Evolutionary conservation across 305 asterid genomes (phyloP).

Genomic region (Fraxinus sp.): DNA sequence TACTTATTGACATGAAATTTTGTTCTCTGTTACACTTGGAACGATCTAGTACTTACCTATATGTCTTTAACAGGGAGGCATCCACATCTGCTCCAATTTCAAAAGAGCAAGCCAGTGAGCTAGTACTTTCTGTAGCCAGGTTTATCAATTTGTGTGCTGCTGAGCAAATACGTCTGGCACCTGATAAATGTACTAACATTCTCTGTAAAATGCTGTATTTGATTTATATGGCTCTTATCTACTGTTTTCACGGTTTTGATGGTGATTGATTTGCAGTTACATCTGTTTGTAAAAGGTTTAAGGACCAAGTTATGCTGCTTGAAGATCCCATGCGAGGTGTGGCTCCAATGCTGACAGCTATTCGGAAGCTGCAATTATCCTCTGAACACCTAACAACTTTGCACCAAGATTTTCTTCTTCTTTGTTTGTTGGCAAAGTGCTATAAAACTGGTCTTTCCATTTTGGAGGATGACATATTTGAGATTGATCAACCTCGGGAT

Average conservation of each 20-base stretch:
- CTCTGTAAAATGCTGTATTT: conserved; percentile 15
- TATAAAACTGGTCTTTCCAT: conserved; percentile 73
- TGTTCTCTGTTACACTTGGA: background rate
- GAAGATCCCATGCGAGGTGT: conserved; percentile 88
- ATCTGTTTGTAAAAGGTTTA: conserved; percentile 74
- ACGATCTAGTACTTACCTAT: background rate
- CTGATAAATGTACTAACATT: conserved; percentile 64
- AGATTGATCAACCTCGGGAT: conserved; percentile 88
- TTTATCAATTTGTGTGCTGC: conserved; percentile 64
- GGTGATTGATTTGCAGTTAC: conserved; percentile 55
- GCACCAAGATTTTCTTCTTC: conserved; percentile 84
- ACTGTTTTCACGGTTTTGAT: conserved; percentile 25
- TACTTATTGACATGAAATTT: background rate
- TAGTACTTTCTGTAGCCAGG: conserved; percentile 53
- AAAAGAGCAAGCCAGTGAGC: conserved; percentile 59
- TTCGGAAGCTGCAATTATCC: conserved; percentile 69
- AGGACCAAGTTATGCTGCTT: conserved; percentile 66
- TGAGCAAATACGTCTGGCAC: conserved; percentile 77
- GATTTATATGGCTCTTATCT: conserved; percentile 12
- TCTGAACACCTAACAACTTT: conserved; percentile 79
- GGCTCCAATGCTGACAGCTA: conserved; percentile 72
- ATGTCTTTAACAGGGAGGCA: conserved; percentile 62
- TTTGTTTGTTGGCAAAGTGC: conserved; percentile 79
- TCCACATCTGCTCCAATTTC: conserved; percentile 48
- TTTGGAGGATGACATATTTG: conserved; percentile 70